Percentiles rank a stretch among this genome's conserved stretches.
Evolutionary conservation across 2,329 filamentous ascomycete species (phyloP).

Genomic region (Botrytis elliptica): DNA sequence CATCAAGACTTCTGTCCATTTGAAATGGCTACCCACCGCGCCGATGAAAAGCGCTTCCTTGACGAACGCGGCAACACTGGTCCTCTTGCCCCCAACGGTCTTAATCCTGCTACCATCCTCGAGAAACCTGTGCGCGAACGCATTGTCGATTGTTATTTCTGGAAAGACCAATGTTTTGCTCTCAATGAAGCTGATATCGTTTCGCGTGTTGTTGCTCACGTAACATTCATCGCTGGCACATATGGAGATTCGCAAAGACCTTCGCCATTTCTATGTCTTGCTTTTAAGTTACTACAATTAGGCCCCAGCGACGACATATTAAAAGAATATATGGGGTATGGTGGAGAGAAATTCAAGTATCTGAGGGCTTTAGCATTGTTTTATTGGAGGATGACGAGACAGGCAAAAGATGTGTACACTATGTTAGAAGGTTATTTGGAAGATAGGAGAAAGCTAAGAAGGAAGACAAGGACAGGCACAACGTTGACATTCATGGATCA

Average conservation of each 20-base stretch:
- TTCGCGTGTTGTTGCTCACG: constrained; percentile 80
- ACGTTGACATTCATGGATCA: constrained; percentile 80
- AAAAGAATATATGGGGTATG: constrained; percentile 73
- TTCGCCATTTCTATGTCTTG: constrained; percentile 88
- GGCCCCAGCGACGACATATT: constrained; percentile 77
- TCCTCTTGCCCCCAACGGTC: constrained; percentile 75
- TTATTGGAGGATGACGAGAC: constrained; percentile 86
- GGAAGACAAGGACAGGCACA: constrained; percentile 72
- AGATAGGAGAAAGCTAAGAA: constrained; percentile 79
- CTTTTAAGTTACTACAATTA: constrained; percentile 91
- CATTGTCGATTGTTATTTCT: constrained; percentile 94
- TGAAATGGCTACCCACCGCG: constrained; percentile 57
- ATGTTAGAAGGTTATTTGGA: constrained; percentile 79
- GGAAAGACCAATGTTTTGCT: constrained; percentile 98
- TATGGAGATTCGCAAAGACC: constrained; percentile 82
- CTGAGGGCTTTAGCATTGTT: constrained; percentile 86
- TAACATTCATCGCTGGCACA: constrained; percentile 83
- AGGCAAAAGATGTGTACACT: constrained; percentile 75
- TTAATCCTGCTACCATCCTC: constrained; percentile 93
- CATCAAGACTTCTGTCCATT: neutral
- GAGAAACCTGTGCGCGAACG: constrained; percentile 95
- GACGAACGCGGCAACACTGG: constrained; percentile 85
- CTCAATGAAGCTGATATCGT: constrained; percentile 82
- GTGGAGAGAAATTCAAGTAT: constrained; percentile 79
- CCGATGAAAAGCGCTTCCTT: constrained; percentile 78